Conservation (phyloP, 176 grass and related monocot species). For the Aegilops longissima region DNA sequence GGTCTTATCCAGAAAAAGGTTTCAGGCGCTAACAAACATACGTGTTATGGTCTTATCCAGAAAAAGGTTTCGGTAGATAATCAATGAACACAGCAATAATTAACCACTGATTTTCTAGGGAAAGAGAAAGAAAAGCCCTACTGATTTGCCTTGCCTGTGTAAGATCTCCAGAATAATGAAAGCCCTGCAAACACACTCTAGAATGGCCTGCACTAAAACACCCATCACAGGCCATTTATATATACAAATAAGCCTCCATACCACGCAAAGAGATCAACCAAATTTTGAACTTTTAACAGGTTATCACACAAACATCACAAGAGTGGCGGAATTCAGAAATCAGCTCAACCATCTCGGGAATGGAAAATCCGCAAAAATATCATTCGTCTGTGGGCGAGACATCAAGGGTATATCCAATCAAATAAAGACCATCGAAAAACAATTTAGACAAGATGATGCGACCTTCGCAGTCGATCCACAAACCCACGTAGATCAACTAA, state of each 20-base stretch:
- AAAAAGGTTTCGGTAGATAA: background rate
- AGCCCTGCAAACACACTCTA: too few species aligned
- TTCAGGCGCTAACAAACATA: too few species aligned
- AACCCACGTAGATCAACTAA: too few species aligned
- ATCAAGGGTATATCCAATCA: background rate
- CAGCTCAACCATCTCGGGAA: background rate
- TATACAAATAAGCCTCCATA: too few species aligned
- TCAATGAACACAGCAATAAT: background rate
- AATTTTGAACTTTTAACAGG: too few species aligned
- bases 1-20: too few species aligned
- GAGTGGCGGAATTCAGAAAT: background rate
- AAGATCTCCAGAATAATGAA: background rate
- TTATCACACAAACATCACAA: background rate
- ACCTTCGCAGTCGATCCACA: too few species aligned
- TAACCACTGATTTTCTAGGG: background rate
- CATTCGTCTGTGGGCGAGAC: background rate
- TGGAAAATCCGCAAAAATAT: background rate
- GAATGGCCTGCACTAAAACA: too few species aligned
- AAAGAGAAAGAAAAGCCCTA: background rate
- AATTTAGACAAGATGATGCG: background rate
- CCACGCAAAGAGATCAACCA: too few species aligned
- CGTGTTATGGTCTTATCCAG: background rate
- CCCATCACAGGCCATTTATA: too few species aligned
- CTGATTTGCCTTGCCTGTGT: background rate
- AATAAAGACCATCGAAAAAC: background rate